Conservation (phyloP, 1,284 basidiomycete species). For the Mycena citricolor region DNA sequence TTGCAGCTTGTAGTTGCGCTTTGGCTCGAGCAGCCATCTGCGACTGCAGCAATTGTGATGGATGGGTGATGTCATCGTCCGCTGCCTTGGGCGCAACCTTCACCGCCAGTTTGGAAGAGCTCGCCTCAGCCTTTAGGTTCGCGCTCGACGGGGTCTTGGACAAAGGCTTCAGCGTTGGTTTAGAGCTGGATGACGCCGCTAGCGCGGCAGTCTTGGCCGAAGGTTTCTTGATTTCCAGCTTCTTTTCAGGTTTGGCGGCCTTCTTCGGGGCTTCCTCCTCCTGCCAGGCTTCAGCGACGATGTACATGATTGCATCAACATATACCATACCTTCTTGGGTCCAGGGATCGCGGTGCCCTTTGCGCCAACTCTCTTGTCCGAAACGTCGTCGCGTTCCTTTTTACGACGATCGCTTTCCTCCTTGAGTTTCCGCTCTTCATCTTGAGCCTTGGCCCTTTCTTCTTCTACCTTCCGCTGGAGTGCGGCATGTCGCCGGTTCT, state of each 20-base stretch:
- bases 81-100: slow-evolving; percentile 36
- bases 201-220: slow-evolving; percentile 44
- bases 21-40: slow-evolving; percentile 70
- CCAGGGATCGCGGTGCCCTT: slow-evolving; percentile 22
- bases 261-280: slow-evolving; percentile 74
- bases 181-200: slow-evolving; percentile 28
- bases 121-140: too few relatives aligned
- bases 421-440: slow-evolving; percentile 68
- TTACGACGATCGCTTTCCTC: slow-evolving; percentile 72
- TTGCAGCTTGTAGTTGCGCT: slow-evolving; percentile 63
- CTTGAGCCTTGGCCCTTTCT: slow-evolving; percentile 60
- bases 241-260: slow-evolving; percentile 55
- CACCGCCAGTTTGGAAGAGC: slow-evolving; percentile 32
- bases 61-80: slow-evolving; percentile 54
- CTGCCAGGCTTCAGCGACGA: slow-evolving; percentile 28
- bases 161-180: slow-evolving; percentile 25
- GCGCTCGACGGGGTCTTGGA: slow-evolving; percentile 22
- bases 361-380: slow-evolving; percentile 56
- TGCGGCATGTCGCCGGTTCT: slow-evolving; percentile 69
- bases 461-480: slow-evolving; percentile 78
- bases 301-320: slow-evolving; percentile 4
- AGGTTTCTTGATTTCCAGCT: slow-evolving; percentile 57
- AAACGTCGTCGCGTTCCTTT: slow-evolving; percentile 72
- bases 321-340: slow-evolving; percentile 53
- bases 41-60: slow-evolving; percentile 61